A percentile compares a stretch with the other conserved stretches of the same genome.
Conservation (phyloP, 208 protist genomes). For the Trypanosoma mega region DNA sequence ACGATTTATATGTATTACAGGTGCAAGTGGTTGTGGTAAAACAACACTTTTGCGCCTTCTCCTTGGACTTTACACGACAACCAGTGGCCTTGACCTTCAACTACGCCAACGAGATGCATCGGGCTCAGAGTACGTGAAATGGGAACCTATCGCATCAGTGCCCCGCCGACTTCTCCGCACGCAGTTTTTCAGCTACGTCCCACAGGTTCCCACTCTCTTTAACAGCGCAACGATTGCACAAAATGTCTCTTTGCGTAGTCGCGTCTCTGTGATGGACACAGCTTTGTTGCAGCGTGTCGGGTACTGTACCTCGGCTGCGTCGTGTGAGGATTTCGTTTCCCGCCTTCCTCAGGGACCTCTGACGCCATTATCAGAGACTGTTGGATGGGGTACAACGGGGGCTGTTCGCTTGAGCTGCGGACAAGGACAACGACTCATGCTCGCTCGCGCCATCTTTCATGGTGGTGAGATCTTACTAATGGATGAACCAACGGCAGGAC, state of each 20-base stretch:
- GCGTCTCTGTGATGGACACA: conserved; percentile 45
- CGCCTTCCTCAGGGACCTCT: conserved; percentile 62
- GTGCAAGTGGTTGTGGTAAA: conserved; percentile 73
- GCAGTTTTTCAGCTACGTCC: conserved; percentile 66
- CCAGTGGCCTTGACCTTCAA: conserved; percentile 1
- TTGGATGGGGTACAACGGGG: conserved; percentile 26
- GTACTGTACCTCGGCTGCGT: conserved; percentile 40
- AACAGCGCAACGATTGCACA: conserved; percentile 71
- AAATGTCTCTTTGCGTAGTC: conserved; percentile 70
- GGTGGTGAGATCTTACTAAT: conserved; percentile 63
- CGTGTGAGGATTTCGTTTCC: conserved; percentile 53
- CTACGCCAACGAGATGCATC: no score
- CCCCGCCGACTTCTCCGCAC: conserved; percentile 41
- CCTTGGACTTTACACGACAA: conserved; percentile 55
- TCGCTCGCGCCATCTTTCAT: conserved; percentile 73
- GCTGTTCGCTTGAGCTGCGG: conserved; percentile 65
- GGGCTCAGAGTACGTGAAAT: background rate
- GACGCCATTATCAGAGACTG: conserved; percentile 39
- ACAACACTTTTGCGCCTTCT: conserved; percentile 73
- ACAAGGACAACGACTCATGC: conserved; percentile 73
- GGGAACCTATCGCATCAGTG: conserved; percentile 37
- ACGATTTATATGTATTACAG: conserved; percentile 54
- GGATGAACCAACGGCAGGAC: conserved; percentile 75
- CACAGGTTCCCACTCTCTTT: conserved; percentile 67
- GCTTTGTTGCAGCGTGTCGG: conserved; percentile 34